Conservation (phyloP, 768 basidiomycete genomes). For the Cystobasidium tubakii region DNA sequence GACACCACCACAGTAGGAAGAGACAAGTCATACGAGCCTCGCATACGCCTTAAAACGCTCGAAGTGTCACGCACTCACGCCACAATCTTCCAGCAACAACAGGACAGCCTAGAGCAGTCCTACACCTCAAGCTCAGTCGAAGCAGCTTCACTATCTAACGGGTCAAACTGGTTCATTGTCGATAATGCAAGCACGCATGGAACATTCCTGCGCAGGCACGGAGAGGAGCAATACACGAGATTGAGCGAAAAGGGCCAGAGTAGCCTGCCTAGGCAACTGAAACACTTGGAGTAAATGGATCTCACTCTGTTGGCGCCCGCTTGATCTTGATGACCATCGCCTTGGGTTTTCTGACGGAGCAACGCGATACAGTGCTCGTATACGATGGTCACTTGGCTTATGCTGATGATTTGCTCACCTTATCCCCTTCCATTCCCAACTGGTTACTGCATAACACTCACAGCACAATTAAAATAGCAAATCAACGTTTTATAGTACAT, state of each 20-base stretch:
- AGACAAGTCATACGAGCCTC: slow-evolving; percentile 19
- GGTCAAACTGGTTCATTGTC: slow-evolving; percentile 27
- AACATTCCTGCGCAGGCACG: slow-evolving; percentile 7
- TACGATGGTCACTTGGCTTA: not conserved
- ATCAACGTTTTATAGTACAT: slow-evolving; percentile 31
- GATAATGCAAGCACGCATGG: slow-evolving; percentile 30
- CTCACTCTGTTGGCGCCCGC: not conserved
- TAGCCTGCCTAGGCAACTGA: slow-evolving; percentile 9
- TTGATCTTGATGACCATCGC: not conserved
- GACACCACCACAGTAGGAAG: slow-evolving; percentile 20
- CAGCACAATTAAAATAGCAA: slow-evolving; percentile 30
- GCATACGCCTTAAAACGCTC: slow-evolving; percentile 25
- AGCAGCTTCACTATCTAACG: no score
- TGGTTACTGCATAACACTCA: not conserved
- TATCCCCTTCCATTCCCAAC: not conserved
- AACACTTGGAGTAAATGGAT: slow-evolving; percentile 23
- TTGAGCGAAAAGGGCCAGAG: slow-evolving; percentile 17
- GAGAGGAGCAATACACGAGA: slow-evolving; percentile 17
- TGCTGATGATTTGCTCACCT: slow-evolving; percentile 4
- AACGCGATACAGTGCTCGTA: no score
- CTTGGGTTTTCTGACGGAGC: not conserved
- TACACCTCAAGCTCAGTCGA: no score
- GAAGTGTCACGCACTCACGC: slow-evolving; percentile 26
- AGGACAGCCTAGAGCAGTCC: no score
- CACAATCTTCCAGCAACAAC: slow-evolving; percentile 12